Base-by-base conservation (phyloP, 2,329 filamentous ascomycete genomes). In the Alternaria incomplexa region DNA sequence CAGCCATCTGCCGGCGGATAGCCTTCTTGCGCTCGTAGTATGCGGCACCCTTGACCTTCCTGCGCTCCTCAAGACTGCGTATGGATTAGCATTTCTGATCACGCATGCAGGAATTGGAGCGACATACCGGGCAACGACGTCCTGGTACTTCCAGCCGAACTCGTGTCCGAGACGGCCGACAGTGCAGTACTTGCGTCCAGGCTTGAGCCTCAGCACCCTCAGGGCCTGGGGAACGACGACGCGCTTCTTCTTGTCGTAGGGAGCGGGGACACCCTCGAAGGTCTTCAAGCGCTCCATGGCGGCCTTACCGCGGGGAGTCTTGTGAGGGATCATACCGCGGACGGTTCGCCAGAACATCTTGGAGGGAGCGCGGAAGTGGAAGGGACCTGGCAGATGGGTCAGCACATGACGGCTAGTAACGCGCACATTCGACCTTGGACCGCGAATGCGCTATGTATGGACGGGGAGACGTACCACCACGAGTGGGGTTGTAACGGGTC, bases 1-100 rank as follows among this genome's bases (percentile, higher is more conserved):
- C 92, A 77, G 90, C 87, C 78, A 97, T 86, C 87, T 96, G 93
- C 89, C 91, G 92, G 83, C 91, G 89, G 78, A 92, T 92, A 77
- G 93, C 89, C 93, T 96, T 97, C 96, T 98, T 99, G 90, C 94
- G 93, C 89, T 97, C 94, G 90, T 98, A 98, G 92, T 97, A 99
- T 83, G 96, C 96, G 78, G 92, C 90, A 81, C 93, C 91, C 93
- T 98, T 99, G 85, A 96, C 95, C 90, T 99, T 99, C 89, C 96
- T 93, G 86, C 95, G 90, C 90, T 99, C 96, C 90, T 99, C 96
- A 81, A 99, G 90, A 86, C 96, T 98, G 80, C 76, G 12, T 26
- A 55, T 51, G 48, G 40, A 64, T 77, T 69, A 80, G 73, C 58
- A 62, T 46, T 59, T 53, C 8, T 28, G 13, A 25, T 46, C 12